Evolutionary conservation across 495 filamentous ascomycete genomes (phyloP).

Genomic region (Echria macrotheca): DNA sequence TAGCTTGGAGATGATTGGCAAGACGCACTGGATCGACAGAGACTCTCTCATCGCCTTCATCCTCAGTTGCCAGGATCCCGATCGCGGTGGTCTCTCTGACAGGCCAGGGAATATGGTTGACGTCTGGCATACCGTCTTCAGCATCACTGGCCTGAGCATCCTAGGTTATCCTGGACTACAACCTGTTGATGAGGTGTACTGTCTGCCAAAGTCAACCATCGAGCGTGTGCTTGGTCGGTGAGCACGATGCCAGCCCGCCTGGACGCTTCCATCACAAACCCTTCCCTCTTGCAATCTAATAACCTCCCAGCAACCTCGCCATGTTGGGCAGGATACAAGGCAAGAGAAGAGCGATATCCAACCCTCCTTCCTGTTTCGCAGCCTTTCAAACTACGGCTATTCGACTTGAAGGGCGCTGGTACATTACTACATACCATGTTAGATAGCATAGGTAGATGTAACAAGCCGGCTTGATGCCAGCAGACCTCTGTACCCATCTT

Average conservation of each 20-base stretch:
- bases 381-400: not conserved
- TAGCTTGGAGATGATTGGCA: conserved; percentile 82
- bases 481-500: too few relatives aligned
- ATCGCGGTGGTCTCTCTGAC: conserved; percentile 82
- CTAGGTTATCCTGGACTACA: conserved; percentile 67
- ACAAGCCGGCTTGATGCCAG: too few relatives aligned
- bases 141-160: conserved; percentile 81
- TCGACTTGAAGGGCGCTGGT: not conserved
- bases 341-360: conserved; percentile 54
- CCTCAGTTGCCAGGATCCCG: conserved; percentile 77
- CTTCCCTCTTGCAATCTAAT: conserved; percentile 67
- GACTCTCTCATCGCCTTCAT: conserved; percentile 75
- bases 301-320: conserved; percentile 47
- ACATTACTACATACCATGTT: not conserved
- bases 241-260: not conserved
- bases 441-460: too few relatives aligned
- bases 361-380: conserved; percentile 4
- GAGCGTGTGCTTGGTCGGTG: conserved; percentile 44
- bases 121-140: conserved; percentile 93
- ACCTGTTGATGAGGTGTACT: conserved; percentile 84
- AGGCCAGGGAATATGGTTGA: conserved; percentile 91
- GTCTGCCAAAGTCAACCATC: conserved; percentile 67
- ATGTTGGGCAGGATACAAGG: conserved; percentile 65
- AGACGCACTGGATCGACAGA: conserved; percentile 85
- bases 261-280: not conserved